Evolutionary conservation across 768 basidiomycete genomes (phyloP).

Genomic region (Termitomyces sp.): DNA sequence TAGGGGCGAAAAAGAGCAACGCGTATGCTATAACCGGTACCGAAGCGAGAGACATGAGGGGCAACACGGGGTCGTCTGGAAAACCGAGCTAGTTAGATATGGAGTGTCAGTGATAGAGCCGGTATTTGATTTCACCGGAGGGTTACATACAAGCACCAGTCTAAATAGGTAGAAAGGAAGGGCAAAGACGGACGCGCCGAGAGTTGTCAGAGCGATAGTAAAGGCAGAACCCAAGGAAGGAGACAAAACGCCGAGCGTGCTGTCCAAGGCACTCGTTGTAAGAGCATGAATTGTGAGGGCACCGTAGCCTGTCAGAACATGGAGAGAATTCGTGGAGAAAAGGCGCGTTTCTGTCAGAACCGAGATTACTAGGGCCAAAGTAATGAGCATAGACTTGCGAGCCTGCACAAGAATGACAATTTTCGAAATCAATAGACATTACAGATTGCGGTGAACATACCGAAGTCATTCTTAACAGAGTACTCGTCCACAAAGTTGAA

Average conservation of each 20-base stretch:
- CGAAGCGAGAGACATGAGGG: constrained; percentile 50
- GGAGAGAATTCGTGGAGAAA: constrained; percentile 33
- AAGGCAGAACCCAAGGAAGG: constrained; percentile 54
- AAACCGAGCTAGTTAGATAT: constrained; percentile 35
- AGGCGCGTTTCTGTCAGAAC: constrained; percentile 51
- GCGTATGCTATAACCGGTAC: constrained; percentile 61
- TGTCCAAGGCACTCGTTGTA: constrained; percentile 56
- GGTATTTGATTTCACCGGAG: background rate
- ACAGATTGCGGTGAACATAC: constrained; percentile 26
- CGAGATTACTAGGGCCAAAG: constrained; percentile 46
- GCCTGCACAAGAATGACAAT: constrained; percentile 29
- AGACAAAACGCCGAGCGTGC: constrained; percentile 52
- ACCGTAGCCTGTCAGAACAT: constrained; percentile 57
- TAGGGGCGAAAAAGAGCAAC: constrained; percentile 54
- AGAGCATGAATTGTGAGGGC: constrained; percentile 57
- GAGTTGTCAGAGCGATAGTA: constrained; percentile 46
- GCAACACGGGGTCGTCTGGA: constrained; percentile 45
- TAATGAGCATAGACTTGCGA: constrained; percentile 42
- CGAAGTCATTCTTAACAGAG: constrained; percentile 41
- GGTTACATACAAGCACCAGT: constrained; percentile 45
- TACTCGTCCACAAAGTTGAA: constrained; percentile 60
- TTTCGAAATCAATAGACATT: background rate
- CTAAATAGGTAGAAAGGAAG: constrained; percentile 62
- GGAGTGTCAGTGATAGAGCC: background rate
- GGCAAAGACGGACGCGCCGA: constrained; percentile 60